Conservation (phyloP, 441 rosid species). For the Adansonia rubrostipa region DNA sequence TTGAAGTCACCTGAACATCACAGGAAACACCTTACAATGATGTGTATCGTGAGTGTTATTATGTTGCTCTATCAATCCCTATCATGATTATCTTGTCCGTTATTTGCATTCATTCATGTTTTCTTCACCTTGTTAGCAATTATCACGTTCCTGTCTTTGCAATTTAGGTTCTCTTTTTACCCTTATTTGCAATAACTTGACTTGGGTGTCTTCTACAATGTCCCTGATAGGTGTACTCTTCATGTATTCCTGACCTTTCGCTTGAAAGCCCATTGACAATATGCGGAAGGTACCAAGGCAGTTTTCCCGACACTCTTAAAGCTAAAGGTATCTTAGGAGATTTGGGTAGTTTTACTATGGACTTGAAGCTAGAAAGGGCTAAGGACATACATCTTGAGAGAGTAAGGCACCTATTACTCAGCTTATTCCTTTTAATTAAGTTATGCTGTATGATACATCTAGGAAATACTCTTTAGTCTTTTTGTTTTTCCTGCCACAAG, state of each 20-base stretch:
- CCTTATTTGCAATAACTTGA: neutral
- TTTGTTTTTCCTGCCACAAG: neutral
- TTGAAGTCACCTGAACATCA: neutral
- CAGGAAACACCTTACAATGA: neutral
- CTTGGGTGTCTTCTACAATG: slow-evolving; percentile 29
- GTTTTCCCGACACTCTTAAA: slow-evolving; percentile 62
- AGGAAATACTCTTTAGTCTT: neutral
- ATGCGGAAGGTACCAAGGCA: slow-evolving; percentile 76
- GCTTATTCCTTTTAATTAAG: neutral
- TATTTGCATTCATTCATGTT: slow-evolving; percentile 15
- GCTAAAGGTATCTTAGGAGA: slow-evolving; percentile 74
- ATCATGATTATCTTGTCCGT: neutral
- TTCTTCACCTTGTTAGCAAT: neutral
- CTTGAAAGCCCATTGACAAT: slow-evolving; percentile 59
- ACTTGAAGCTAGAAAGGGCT: slow-evolving; percentile 61
- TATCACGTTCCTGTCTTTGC: neutral
- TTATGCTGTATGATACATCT: neutral
- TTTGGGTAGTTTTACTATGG: slow-evolving; percentile 52
- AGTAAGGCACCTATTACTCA: slow-evolving; percentile 28
- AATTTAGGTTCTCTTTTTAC: neutral
- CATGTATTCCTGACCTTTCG: slow-evolving; percentile 74
- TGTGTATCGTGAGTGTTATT: neutral
- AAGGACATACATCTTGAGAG: slow-evolving; percentile 62
- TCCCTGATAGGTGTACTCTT: slow-evolving; percentile 62
- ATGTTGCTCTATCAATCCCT: neutral